Evolutionary conservation across 1,284 basidiomycete species (phyloP), one percentile per base, ranked within the genome.

Genomic region (Meripilus lineatus): DNA sequence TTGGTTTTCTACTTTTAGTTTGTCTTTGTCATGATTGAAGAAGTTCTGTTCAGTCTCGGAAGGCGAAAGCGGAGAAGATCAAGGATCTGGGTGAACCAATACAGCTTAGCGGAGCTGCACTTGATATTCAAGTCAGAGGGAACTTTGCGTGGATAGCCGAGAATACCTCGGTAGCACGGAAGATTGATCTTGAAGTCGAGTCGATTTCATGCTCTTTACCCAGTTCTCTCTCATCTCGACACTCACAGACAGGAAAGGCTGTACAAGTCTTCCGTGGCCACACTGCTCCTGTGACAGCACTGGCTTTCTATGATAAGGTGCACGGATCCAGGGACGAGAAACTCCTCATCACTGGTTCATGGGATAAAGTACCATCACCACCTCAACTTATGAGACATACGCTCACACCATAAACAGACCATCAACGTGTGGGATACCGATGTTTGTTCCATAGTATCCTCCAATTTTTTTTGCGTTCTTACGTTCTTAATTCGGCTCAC

Each of bases 81-180:
- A 86, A 86, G 56, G 65, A 75, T 7, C 63, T 89, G 13, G 93
- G 93, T 1, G 69, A 76, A 23, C 91, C 93, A 1, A 83, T 95
- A 48, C 70, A 81, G 44, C 72, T 94, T 18, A 61, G 71, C 10
- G 86, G 84, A 36, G 90, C 87, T 56, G 80, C 90, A 1, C 66
- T 96, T 26, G 79, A 76, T 30, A 67, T 95, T 4, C 64, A 79
- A 22, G 64, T 96, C 30, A 67, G 72, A 25, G 82, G 72, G 3
- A 72, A 77, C 23, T 66, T 78, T 20, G 89, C 79, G 0, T 96
- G 88, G 86, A 80, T 91, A 37, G 92, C 88, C 17, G 92, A 93
- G 61, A 93, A 85, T 56, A 87, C 88, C 0, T 79, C 82, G 49
- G 74, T 85, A 10, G 75, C 81, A 8, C 75, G 84, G 40, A 81